Evolutionary conservation across 2,329 filamentous ascomycete species (phyloP).

Genomic region (Phyllosticta citribraziliensis): DNA sequence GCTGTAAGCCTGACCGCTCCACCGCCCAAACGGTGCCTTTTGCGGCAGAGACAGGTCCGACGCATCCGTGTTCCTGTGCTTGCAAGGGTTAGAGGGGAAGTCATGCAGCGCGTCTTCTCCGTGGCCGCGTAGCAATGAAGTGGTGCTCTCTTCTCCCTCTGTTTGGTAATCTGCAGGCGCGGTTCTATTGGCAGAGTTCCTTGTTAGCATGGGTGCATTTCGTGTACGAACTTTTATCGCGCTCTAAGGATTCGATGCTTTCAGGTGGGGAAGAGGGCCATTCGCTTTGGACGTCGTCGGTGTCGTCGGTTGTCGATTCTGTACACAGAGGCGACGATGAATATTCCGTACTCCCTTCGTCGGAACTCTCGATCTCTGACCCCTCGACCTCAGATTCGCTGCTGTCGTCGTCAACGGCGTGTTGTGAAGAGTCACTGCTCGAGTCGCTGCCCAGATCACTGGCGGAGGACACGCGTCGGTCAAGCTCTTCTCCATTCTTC

Average conservation of each 20-base stretch:
- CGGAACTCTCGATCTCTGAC: not conserved
- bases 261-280: not conserved
- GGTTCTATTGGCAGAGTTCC: not conserved
- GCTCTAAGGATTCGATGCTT: not conserved
- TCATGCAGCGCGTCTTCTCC: not conserved
- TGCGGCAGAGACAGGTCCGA: not conserved
- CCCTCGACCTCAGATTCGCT: not conserved
- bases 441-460: no score
- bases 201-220: not conserved
- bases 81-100: not conserved
- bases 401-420: not conserved
- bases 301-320: not conserved
- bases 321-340: not conserved
- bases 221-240: not conserved
- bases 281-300: not conserved
- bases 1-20: not conserved
- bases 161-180: not conserved
- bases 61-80: not conserved
- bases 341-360: not conserved
- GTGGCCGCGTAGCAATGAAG: not conserved
- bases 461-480: no score
- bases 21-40: not conserved
- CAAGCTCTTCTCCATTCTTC: no score
- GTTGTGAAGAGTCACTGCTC: not conserved
- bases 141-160: not conserved